Base-by-base conservation (phyloP, 2,329 filamentous ascomycete species). In the Diaporthe ampelina region DNA sequence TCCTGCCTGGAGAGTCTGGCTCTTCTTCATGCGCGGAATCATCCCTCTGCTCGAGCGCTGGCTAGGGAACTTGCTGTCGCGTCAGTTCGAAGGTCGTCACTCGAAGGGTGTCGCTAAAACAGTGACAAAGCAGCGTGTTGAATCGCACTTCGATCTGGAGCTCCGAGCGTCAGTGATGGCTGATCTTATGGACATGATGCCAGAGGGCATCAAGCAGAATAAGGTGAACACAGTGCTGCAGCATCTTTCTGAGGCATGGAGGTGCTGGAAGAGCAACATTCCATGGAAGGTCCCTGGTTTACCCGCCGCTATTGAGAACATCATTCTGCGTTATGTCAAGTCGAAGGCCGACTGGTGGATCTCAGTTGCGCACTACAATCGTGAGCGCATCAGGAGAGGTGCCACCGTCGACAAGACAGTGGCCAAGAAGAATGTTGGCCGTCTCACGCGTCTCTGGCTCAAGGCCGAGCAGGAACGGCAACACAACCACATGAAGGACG, bases 321-420 rank as follows among this genome's bases (percentile, higher is more conserved):
- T 99, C 79, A 99, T 99, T 80, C 88, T 99, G 76, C 94, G 97
- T 80, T 99, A 99, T 79, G 97, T 99, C 79, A 99, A 99, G 88
- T 96, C 95, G 78, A 99, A 99, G 88, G 97, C 97, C 24, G 97
- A 99, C 83, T 99, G 97, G 97, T 99, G 97, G 97, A 96, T 99
- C 76, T 98, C 95, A 29, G 97, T 99, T 43, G 97, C 97, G 15
- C 97, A 99, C 82, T 99, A 99, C 87, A 99, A 99, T 82, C 94
- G 97, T 80, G 97, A 99, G 86, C 94, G 97, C 83, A 99, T 99
- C 80, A 91, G 97, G 79, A 91, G 97, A 83, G 97, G 97, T 81
- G 97, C 97, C 3, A 99, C 97, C 2, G 97, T 99, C 17, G 97
- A 99, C 83, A 99, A 99, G 88, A 99, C 97, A 4, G 97, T 99